Evolutionary conservation across 805 yeast species (phyloP).

Genomic region (Zygotorulaspora sp.): DNA sequence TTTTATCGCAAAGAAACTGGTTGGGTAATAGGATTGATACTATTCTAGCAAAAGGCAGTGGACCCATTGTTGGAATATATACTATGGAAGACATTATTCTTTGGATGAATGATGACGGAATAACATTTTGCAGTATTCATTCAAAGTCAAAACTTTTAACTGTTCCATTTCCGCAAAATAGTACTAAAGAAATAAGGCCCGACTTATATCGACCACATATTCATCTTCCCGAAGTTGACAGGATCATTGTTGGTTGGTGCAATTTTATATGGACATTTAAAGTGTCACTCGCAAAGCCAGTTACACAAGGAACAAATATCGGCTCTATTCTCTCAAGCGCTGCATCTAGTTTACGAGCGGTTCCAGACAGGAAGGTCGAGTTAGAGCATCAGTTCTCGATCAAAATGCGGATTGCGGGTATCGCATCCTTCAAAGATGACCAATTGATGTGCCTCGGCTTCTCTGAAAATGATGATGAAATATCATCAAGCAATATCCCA

Average conservation of each 20-base stretch:
- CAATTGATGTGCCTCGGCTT: conserved; percentile 45
- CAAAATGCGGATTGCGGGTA: conserved; percentile 61
- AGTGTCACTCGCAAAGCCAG: conserved; percentile 35
- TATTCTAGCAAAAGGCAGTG: conserved; percentile 52
- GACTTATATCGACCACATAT: conserved; percentile 83
- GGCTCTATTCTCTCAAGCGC: conserved; percentile 38
- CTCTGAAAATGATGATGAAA: conserved; percentile 37
- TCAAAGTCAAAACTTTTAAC: conserved; percentile 46
- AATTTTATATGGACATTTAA: conserved; percentile 67
- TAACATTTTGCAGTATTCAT: conserved; percentile 57
- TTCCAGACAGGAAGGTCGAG: conserved; percentile 40
- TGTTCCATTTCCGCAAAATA: conserved; percentile 52
- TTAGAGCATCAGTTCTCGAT: conserved; percentile 38
- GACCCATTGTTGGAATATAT: conserved; percentile 67
- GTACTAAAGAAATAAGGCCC: conserved; percentile 46
- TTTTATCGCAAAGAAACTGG: conserved; percentile 78
- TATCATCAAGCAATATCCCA: conserved; percentile 50
- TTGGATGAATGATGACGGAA: conserved; percentile 84
- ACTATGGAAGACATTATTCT: conserved; percentile 61
- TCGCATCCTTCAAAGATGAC: conserved; percentile 70
- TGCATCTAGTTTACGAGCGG: conserved; percentile 45
- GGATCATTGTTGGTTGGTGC: conserved; percentile 80
- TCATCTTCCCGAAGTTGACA: conserved; percentile 57
- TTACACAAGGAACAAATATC: conserved; percentile 20
- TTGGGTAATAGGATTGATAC: conserved; percentile 74